Evolutionary conservation across 1,284 basidiomycete species (phyloP).

Genomic region (Pseudozyma pruni): DNA sequence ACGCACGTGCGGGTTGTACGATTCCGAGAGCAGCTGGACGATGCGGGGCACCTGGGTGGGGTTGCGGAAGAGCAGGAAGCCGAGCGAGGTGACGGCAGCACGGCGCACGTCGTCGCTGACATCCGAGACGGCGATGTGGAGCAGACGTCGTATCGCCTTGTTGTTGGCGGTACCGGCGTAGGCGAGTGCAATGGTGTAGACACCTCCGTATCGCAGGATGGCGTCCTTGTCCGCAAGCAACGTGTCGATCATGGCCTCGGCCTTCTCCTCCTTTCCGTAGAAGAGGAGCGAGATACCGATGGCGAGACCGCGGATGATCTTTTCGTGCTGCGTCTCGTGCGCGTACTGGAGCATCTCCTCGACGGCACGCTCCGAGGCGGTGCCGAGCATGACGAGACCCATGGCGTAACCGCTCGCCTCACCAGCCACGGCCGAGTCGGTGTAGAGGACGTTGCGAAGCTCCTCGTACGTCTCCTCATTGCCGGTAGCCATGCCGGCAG

Average conservation of each 20-base stretch:
- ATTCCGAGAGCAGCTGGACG: conserved; percentile 67
- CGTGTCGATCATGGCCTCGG: conserved; percentile 64
- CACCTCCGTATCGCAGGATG: conserved; percentile 66
- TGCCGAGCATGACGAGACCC: conserved; percentile 68
- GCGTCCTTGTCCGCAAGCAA: conserved; percentile 66
- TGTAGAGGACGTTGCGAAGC: conserved; percentile 64
- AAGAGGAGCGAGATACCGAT: conserved; percentile 66
- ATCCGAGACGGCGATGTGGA: conserved; percentile 67
- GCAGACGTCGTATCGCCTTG: conserved; percentile 63
- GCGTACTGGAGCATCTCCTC: conserved; percentile 68
- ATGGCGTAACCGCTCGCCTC: conserved; percentile 68
- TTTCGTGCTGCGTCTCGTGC: conserved; percentile 68
- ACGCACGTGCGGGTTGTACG: conserved; percentile 67
- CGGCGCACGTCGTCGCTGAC: conserved; percentile 67
- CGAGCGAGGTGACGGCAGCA: conserved; percentile 65
- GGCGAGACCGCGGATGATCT: conserved; percentile 68
- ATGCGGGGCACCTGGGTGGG: conserved; percentile 67
- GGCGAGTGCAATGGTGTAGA: conserved; percentile 66
- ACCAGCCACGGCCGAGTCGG: conserved; percentile 66
- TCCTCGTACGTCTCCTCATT: conserved; percentile 67
- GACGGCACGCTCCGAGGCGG: conserved; percentile 61
- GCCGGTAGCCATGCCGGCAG: conserved; percentile 67
- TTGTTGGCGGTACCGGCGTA: conserved; percentile 68
- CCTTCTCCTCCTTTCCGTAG: conserved; percentile 66
- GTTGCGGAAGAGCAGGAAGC: conserved; percentile 67